phyloP scores from a whole-genome alignment of 176 grass and related monocot genomes.

The Areca catechu region DNA sequence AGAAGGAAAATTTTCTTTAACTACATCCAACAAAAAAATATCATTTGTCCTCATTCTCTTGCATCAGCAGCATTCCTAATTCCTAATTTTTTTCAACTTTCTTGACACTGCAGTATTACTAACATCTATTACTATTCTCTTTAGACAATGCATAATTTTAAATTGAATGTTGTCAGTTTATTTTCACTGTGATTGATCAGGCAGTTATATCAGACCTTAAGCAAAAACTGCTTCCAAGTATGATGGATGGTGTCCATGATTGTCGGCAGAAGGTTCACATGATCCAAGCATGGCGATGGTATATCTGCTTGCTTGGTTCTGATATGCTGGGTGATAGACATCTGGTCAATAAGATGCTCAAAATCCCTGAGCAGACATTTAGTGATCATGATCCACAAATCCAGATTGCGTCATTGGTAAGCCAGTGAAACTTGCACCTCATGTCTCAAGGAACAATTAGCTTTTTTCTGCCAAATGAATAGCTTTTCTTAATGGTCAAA shows the following conservation, averaged over 20 bases:
- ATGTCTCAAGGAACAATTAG: not conserved
- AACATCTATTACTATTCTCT: no score
- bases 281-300: conserved; percentile 82
- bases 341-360: conserved; percentile 79
- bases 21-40: no score
- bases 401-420: conserved; percentile 62
- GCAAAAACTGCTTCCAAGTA: conserved; percentile 35
- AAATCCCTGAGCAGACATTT: conserved; percentile 60
- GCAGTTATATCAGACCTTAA: conserved; percentile 50
- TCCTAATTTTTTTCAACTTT: no score
- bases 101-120: no score
- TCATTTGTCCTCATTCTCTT: no score
- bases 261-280: conserved; percentile 55
- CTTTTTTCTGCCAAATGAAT: no score
- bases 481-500: not conserved
- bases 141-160: no score
- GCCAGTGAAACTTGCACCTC: conserved; percentile 12
- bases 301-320: conserved; percentile 55
- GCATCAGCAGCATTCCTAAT: no score
- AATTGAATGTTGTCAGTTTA: not conserved
- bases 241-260: conserved; percentile 55
- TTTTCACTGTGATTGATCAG: conserved; percentile 26
- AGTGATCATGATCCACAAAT: conserved; percentile 55
- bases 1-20: no score
- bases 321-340: conserved; percentile 34